Conservation (phyloP, 164 flowering plant genomes). For the Kingdonia uniflora region DNA sequence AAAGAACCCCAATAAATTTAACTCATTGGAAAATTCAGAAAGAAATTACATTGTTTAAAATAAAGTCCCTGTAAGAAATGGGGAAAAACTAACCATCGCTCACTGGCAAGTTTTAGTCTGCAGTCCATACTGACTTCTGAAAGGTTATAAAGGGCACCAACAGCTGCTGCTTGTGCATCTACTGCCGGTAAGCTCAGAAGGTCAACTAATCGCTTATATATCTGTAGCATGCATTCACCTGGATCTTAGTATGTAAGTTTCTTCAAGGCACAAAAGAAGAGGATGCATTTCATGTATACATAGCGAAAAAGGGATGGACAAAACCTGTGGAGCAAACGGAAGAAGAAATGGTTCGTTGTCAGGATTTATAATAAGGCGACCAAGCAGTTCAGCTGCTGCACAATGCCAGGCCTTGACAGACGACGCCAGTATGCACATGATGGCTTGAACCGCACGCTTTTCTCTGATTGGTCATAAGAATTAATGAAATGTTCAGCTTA, state of each 20-base stretch:
- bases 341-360: conserved; percentile 89
- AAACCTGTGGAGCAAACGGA: conserved; percentile 82
- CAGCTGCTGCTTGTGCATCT: conserved; percentile 97
- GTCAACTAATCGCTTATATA: conserved; percentile 80
- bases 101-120: conserved; percentile 85
- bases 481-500: neutral
- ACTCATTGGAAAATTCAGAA: too few species aligned
- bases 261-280: neutral
- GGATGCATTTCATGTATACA: neutral
- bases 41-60: too few species aligned
- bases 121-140: conserved; percentile 90
- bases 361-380: conserved; percentile 88
- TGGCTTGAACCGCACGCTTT: conserved; percentile 84
- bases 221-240: conserved; percentile 32
- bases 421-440: conserved; percentile 80
- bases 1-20: neutral
- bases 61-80: neutral
- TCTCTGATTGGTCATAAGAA: conserved; percentile 35
- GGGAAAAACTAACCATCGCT: conserved; percentile 57
- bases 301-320: neutral
- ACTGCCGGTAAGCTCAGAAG: conserved; percentile 61
- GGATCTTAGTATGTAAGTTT: neutral
- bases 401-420: conserved; percentile 90
- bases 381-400: conserved; percentile 91
- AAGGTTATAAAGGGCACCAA: conserved; percentile 90